phyloP scores from a whole-genome alignment of 176 grass and related monocot genomes.

The Aegilops umbellulata region DNA sequence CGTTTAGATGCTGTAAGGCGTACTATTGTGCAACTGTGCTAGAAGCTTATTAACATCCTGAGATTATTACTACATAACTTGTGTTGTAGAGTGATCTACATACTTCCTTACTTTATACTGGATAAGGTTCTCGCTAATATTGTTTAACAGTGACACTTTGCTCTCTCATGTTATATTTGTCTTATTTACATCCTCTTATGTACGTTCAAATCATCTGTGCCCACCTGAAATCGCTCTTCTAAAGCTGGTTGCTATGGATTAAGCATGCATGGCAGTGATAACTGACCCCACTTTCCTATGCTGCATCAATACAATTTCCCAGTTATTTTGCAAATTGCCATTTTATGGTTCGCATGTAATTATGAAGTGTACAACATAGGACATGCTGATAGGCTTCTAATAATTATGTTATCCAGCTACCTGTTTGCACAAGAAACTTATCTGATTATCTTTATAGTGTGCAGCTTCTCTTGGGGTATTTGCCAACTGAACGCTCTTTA shows the following conservation, averaged over 20 bases:
- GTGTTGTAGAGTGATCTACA: neutral
- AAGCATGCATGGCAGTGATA: neutral
- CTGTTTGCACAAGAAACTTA: conserved; percentile 46
- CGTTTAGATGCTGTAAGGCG: neutral
- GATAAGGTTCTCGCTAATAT: neutral
- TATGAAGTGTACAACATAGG: conserved; percentile 7
- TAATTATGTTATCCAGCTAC: conserved; percentile 5
- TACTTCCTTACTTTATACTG: neutral
- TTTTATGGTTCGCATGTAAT: neutral
- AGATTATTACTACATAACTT: neutral
- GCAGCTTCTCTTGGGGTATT: conserved; percentile 98
- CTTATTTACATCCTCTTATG: neutral
- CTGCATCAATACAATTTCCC: neutral
- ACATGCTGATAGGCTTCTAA: neutral
- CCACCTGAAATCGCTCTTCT: neutral
- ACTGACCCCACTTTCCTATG: neutral
- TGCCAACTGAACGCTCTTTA: conserved; percentile 72
- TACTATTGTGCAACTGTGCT: neutral
- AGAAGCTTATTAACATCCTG: neutral
- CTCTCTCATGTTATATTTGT: neutral
- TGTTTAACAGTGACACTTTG: neutral
- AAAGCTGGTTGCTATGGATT: neutral
- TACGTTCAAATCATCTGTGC: neutral
- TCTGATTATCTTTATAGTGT: conserved; percentile 83
- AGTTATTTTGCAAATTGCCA: neutral